Evolutionary conservation across 257 asterid genomes (phyloP).

Genomic region (Solanum boliviense): DNA sequence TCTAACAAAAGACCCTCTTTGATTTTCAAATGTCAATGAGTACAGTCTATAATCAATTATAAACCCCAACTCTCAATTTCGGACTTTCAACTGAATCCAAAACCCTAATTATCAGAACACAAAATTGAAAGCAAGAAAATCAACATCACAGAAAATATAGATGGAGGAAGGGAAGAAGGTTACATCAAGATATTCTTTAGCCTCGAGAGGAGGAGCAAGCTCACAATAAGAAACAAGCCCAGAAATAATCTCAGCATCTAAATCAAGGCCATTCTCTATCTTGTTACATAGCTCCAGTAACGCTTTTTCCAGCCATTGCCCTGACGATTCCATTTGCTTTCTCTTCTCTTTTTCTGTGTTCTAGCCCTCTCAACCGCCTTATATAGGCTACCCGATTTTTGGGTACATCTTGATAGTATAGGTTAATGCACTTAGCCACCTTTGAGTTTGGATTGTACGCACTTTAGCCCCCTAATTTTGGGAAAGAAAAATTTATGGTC

Average conservation of each 20-base stretch:
- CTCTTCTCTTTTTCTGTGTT: not conserved
- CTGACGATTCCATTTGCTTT: constrained; percentile 38
- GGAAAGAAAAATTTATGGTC: not conserved
- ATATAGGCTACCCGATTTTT: not conserved
- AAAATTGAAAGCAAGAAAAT: not conserved
- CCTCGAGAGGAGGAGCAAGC: constrained; percentile 89
- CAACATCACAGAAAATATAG: not conserved
- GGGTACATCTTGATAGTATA: not conserved
- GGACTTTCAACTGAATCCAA: not conserved
- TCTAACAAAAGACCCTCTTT: not conserved
- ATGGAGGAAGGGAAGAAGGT: not conserved
- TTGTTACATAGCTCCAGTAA: constrained; percentile 50
- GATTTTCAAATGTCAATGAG: not conserved
- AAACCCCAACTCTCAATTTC: not conserved
- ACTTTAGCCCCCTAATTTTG: not conserved
- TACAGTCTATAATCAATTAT: not conserved
- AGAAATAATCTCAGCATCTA: constrained; percentile 77
- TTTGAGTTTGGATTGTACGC: not conserved
- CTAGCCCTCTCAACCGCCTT: not conserved
- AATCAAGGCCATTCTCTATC: constrained; percentile 52
- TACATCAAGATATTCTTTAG: constrained; percentile 92
- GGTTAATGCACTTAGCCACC: not conserved
- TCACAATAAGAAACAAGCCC: constrained; percentile 89
- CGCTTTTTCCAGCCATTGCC: constrained; percentile 73
- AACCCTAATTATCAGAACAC: not conserved